These are phyloP conservation scores for Podila epigama DNA, from an alignment of 192 early-diverging fungal species.

Conservation along the genomic window DNA sequence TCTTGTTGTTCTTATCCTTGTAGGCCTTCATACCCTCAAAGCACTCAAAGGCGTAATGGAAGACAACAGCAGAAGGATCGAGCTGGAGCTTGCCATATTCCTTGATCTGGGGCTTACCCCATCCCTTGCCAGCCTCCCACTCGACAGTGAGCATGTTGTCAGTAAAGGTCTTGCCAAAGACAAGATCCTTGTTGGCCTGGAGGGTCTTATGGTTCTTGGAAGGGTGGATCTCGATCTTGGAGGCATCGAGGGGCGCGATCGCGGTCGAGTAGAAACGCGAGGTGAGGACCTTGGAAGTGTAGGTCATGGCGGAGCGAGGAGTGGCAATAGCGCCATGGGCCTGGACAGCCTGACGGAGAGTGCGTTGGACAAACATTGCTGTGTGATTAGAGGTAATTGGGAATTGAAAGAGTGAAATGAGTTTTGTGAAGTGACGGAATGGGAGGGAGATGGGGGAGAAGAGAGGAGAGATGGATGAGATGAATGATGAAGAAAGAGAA, in stretches of 20 bases:
- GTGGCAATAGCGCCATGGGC: slow-evolving; percentile 16
- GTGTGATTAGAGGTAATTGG: not conserved
- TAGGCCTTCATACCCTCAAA: slow-evolving; percentile 96
- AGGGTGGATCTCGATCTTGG: slow-evolving; percentile 37
- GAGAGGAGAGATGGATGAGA: not conserved
- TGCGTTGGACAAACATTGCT: slow-evolving; percentile 45
- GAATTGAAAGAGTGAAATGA: not conserved
- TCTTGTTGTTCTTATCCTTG: slow-evolving; percentile 85
- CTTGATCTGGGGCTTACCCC: slow-evolving; percentile 85
- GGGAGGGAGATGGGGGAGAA: not conserved
- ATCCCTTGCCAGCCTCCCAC: slow-evolving; percentile 79
- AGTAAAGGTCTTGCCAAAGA: slow-evolving; percentile 90
- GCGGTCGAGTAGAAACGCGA: slow-evolving; percentile 29
- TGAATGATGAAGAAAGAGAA: not conserved
- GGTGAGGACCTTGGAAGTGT: slow-evolving; percentile 27
- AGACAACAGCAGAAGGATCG: slow-evolving; percentile 86
- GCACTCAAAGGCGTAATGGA: slow-evolving; percentile 94
- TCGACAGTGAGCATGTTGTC: slow-evolving; percentile 95
- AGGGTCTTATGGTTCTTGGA: slow-evolving; percentile 62
- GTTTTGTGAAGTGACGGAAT: not conserved
- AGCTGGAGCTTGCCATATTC: slow-evolving; percentile 85
- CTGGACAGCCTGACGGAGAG: slow-evolving; percentile 42
- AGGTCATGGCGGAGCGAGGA: slow-evolving; percentile 9
- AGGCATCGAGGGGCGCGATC: slow-evolving; percentile 31
- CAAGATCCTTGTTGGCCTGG: slow-evolving; percentile 68